Base-by-base conservation (phyloP, 176 grass and related monocot genomes). In the Saccharum spontaneum region DNA sequence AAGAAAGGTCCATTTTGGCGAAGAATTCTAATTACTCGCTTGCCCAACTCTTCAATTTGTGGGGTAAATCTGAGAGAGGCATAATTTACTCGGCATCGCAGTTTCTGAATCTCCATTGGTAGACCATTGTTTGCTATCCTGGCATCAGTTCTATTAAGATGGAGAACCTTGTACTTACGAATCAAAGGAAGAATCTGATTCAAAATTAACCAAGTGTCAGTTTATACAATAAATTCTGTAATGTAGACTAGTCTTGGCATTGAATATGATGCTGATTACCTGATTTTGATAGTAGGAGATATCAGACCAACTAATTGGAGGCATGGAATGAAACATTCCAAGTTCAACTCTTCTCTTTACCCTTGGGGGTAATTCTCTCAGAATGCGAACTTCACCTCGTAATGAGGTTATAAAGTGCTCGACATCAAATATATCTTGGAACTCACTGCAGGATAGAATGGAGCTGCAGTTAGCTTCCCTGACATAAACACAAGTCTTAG, bases 351-450 rank as follows among this genome's bases (percentile, higher is more conserved):
- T 90, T 74, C 40, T 90, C 75, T 92, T 95, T 55, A 98, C 70
- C 88, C 75, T 92, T 55, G 84, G 89, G 44, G 97, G 97, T 65
- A 98, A 39, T 84, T 94, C 83, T 86, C 91, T 98, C 61, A 96
- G 68, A 62, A 98, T 98, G 49, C 91, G 88, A 41, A 98, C 88
- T 89, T 95, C 97, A 57, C 94, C 97, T 75, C 91, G 84, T 71
- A 98, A 89, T 3, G 97, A 98, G 62, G 79, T 89, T 90, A 98
- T 96, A 82, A 98, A 98, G 91, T 98, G 88, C 70, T 98, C 93
- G 1, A 95, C 89, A 82, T 98, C 91, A 82, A 98, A 98, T 86
- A 98, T 98, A 77, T 98, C 93, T 90, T 95, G 91, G 63, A 98
- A 98, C 75, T 95, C 88, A 39, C 93, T 96, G 78, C 46, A 83